A percentile compares a stretch with the other conserved stretches of the same genome.
phyloP scores from a whole-genome alignment of 495 filamentous ascomycete species.

The Neurospora cerealis region DNA sequence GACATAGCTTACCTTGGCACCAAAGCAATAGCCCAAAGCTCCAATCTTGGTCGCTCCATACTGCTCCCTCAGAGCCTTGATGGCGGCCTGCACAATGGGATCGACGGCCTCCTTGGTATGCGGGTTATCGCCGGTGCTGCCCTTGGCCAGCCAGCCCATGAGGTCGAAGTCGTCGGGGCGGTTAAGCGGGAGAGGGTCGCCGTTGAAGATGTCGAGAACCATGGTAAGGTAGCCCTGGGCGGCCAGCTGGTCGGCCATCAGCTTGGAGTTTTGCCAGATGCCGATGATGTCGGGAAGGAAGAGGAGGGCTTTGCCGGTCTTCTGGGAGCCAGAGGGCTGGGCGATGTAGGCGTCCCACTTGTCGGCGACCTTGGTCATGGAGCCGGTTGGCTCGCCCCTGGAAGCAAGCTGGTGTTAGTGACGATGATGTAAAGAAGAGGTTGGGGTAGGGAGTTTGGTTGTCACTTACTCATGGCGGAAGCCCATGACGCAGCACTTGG shows the following conservation, averaged over 20 bases:
- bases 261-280: conserved; percentile 66
- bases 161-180: conserved; percentile 49
- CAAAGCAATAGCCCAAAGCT: conserved; percentile 73
- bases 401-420: background rate
- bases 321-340: conserved; percentile 32
- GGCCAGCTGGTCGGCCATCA: conserved; percentile 76
- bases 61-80: conserved; percentile 38
- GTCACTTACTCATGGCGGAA: conserved; percentile 21
- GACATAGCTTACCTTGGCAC: conserved; percentile 38
- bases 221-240: conserved; percentile 70
- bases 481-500: conserved; percentile 26
- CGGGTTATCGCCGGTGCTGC: conserved; percentile 38
- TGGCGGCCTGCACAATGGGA: conserved; percentile 36
- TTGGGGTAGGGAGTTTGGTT: background rate
- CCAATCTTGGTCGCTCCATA: conserved; percentile 56
- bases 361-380: conserved; percentile 29
- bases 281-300: conserved; percentile 59
- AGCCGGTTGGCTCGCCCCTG: conserved; percentile 32
- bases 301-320: conserved; percentile 37
- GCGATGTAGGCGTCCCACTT: conserved; percentile 42
- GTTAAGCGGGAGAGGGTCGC: conserved; percentile 53
- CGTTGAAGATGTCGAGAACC: conserved; percentile 69
- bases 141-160: conserved; percentile 46
- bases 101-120: conserved; percentile 51
- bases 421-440: background rate